Percentiles rank a stretch among this genome's conserved stretches.
phyloP scores from a whole-genome alignment of 1,284 basidiomycete genomes.

The Apiotrichum brassicae region DNA sequence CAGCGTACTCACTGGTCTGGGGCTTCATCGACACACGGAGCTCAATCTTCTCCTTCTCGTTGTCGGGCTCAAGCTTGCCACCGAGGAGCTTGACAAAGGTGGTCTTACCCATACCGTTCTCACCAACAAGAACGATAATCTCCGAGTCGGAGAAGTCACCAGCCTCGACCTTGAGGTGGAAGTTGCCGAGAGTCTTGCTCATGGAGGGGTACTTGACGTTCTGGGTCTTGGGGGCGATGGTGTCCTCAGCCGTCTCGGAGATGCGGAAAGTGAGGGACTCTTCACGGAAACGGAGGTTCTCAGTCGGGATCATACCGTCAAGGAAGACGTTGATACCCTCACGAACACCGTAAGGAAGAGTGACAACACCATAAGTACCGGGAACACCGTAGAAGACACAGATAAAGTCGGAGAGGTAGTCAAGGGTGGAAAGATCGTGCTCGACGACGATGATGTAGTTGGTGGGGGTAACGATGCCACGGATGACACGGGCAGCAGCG shows the following conservation, averaged over 20 bases:
- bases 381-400: constrained; percentile 96
- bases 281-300: constrained; percentile 92
- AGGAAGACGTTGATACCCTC: constrained; percentile 99
- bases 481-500: constrained; percentile 92
- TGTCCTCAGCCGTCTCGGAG: constrained; percentile 84
- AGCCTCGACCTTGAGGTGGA: constrained; percentile 83
- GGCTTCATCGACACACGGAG: constrained; percentile 85
- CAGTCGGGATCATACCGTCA: constrained; percentile 95
- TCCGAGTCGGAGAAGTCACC: constrained; percentile 93
- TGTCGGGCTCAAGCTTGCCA: constrained; percentile 75
- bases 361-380: constrained; percentile 94
- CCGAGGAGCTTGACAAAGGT: constrained; percentile 90
- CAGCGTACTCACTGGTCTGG: constrained; percentile 52
- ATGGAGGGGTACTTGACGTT: constrained; percentile 85
- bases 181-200: constrained; percentile 87
- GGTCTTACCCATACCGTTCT: constrained; percentile 97
- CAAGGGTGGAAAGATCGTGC: constrained; percentile 93
- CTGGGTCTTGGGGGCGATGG: constrained; percentile 67
- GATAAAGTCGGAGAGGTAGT: constrained; percentile 94
- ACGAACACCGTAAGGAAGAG: constrained; percentile 91
- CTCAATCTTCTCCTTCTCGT: constrained; percentile 66
- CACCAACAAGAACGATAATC: constrained; percentile 94
- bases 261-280: constrained; percentile 94
- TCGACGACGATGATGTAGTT: constrained; percentile 94
- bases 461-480: constrained; percentile 66